Conservation (phyloP, 306 rosid genomes). For the Begonia loranthoides region DNA sequence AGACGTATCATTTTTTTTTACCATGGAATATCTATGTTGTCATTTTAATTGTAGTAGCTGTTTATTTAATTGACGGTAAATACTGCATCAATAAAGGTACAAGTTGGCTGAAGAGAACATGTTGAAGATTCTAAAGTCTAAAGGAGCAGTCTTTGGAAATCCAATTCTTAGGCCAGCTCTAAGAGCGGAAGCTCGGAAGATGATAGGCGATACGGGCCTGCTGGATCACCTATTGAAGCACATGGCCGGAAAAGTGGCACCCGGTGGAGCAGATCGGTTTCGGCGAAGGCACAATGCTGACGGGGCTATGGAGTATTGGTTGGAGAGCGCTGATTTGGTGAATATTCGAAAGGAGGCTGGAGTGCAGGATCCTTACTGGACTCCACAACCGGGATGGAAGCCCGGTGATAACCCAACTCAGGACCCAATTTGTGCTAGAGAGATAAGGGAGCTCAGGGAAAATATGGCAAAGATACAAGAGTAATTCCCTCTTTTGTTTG, state of each 20-base stretch:
- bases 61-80: neutral
- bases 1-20: neutral
- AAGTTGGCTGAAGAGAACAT: conserved; percentile 63
- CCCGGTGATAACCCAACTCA: conserved; percentile 61
- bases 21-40: neutral
- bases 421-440: conserved; percentile 32
- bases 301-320: conserved; percentile 93
- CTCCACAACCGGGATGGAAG: conserved; percentile 76
- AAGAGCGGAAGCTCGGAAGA: conserved; percentile 67
- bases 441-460: conserved; percentile 37
- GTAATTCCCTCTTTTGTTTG: conserved; percentile 16
- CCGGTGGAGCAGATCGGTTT: conserved; percentile 64
- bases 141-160: conserved; percentile 46
- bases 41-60: neutral
- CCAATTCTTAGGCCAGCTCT: conserved; percentile 61
- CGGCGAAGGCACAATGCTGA: conserved; percentile 73
- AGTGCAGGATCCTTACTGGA: conserved; percentile 80
- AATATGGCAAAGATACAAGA: conserved; percentile 43
- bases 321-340: conserved; percentile 68
- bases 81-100: conserved; percentile 35
- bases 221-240: conserved; percentile 87
- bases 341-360: conserved; percentile 59
- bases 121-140: conserved; percentile 59
- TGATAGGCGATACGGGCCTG: conserved; percentile 84
- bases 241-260: conserved; percentile 88